Base-by-base conservation (phyloP, 805 yeast genomes). In the Candida tibetensis region DNA sequence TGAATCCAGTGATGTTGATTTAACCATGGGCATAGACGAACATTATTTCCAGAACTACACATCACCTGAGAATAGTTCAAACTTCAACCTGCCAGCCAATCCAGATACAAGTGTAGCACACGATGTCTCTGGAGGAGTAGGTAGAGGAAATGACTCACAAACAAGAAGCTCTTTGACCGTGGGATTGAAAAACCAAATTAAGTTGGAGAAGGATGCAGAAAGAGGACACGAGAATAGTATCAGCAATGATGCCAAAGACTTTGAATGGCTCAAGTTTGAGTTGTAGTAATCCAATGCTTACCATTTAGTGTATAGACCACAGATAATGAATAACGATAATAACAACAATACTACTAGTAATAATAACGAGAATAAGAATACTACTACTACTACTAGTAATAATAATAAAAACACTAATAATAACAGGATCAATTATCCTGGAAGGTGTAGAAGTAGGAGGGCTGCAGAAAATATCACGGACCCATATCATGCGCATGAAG, bases 191-290 rank as follows among this genome's bases (percentile, higher is more conserved):
- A 34, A 36, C 16, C 50, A 41, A 10, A 21, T 21, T 10, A 21
- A 21, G 28, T 33, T 39, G 36, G 32, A 38, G 36, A 34, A 39
- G 28, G n/a, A n/a, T n/a, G 41, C 39, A 17, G 23, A 28, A 30
- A 30, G 28, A 5, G 17, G 27, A 21, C 30, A 23, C 23, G 19
- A 28, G 26, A 42, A 40, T 30, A 37, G 36, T 25, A 35, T 39
- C 32, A 44, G 42, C 27, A 46, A 49, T 37, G 53, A 48, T 8
- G 34, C 45, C 17, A 47, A 50, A 32, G 62, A 58, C 30, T 48
- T 60, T 22, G 64, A 59, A 34, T 60, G 66, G 66, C 49, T 60
- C 38, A 60, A 59, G 47, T 60, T 60, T 37, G 64, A 59, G 39
- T 43, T 57, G 13, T 58, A 33, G 25, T 10, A 21, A 10, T 10